Base-by-base conservation (phyloP, 495 filamentous ascomycete genomes). In the Penicillium paradoxum region DNA sequence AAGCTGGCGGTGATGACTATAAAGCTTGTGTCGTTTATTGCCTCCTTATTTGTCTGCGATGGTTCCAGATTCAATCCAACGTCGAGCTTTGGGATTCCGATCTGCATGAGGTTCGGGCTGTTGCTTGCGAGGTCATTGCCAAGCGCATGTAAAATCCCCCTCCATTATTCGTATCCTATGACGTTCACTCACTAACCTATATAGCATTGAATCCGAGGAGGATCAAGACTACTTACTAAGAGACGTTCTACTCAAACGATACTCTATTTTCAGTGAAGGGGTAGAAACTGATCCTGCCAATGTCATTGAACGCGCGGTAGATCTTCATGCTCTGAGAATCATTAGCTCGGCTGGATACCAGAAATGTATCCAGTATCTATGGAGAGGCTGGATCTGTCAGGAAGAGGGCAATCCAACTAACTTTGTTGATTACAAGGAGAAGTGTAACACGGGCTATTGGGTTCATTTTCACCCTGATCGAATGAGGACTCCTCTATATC, bases 321-420 rank as follows among this genome's bases (percentile, higher is more conserved):
- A 98, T 65, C 76, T 97, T 15, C 92, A 97, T 65, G 90, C 92
- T 6, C 73, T 97, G 17, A 77, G 82, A 22, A 80, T 97, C 24
- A 97, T 97, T 53, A 87, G 88, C 14, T 89, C 86, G 13, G 88
- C 88, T 1, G 91, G 92, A n/a, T 98, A 96, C 62, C 93, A 98
- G 61, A 93, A 86, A 68, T 97, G 92, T 63, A 89, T 97, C 61
- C 80, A 76, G 40, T 91, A 89, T 60, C 84, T 98, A 43, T 98
- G 93, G 93, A 81, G 80, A 51, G 93, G 93, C 36, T 98, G 93
- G 93, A 78, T 96, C n/a, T 82, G 92, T 10, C 93, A 97, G 63
- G 88, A 97, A 54, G 88, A 95, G 49, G 80, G 88, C 36, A 90
- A 97, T 59, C 89, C 91, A 4, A 82, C 83, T 11, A 84, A 81